These are phyloP conservation scores for Leccinum subtestaceum DNA, from an alignment of 768 basidiomycete species.

Conservation along the genomic window DNA sequence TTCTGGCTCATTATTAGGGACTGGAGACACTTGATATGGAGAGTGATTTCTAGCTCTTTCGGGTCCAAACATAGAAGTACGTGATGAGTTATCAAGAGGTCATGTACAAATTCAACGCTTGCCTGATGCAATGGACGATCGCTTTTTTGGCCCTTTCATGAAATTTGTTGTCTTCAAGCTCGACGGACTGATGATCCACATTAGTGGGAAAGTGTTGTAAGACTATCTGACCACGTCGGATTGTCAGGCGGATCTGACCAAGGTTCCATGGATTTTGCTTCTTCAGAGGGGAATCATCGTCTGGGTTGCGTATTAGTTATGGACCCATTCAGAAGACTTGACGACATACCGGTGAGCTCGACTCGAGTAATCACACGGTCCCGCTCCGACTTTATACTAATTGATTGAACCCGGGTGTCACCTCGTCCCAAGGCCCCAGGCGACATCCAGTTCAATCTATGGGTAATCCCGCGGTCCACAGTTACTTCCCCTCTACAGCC, in stretches of 20 bases:
- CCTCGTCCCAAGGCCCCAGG: background rate
- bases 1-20: background rate
- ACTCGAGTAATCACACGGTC: background rate
- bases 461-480: slow-evolving; percentile 10
- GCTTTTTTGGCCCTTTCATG: background rate
- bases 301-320: slow-evolving; percentile 3
- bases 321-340: background rate
- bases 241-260: slow-evolving; percentile 15
- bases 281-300: slow-evolving; percentile 20
- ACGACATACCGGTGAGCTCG: background rate
- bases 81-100: background rate
- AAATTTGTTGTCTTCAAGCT: background rate
- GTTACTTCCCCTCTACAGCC: background rate
- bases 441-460: background rate
- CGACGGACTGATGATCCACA: background rate
- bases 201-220: background rate
- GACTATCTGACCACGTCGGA: slow-evolving; percentile 1
- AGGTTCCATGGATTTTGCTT: slow-evolving; percentile 6
- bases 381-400: background rate
- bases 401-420: background rate
- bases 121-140: background rate
- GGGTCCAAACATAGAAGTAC: background rate
- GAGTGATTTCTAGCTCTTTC: background rate
- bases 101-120: background rate
- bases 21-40: background rate